Conservation (phyloP, 148 eudicot species). For the Gaultheria prostrata region DNA sequence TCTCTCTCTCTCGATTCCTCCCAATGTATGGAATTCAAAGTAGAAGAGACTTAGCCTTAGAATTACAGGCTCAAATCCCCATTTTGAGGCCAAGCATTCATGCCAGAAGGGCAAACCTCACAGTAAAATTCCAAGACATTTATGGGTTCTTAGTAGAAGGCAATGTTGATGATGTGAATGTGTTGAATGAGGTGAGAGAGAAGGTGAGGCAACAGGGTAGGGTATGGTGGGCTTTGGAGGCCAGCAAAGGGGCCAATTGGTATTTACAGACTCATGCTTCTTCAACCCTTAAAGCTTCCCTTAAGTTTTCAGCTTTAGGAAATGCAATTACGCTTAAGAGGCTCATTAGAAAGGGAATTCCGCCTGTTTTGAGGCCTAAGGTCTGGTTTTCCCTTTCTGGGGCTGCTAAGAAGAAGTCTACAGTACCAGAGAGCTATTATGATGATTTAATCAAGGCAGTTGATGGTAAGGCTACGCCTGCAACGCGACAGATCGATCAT, state of each 20-base stretch:
- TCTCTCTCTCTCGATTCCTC: background rate
- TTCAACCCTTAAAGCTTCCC: conserved; percentile 61
- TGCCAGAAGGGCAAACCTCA: conserved; percentile 87
- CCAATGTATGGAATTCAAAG: conserved; percentile 66
- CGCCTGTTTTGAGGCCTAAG: conserved; percentile 75
- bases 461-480: conserved; percentile 73
- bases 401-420: conserved; percentile 96
- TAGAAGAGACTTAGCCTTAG: conserved; percentile 49
- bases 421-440: conserved; percentile 88
- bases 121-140: conserved; percentile 86
- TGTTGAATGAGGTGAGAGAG: conserved; percentile 95
- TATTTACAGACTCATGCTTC: conserved; percentile 68
- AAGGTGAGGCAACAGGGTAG: conserved; percentile 80
- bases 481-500: conserved; percentile 96
- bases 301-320: conserved; percentile 61
- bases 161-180: conserved; percentile 97
- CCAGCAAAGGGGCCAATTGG: conserved; percentile 89
- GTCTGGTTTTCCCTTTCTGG: conserved; percentile 92
- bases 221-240: conserved; percentile 96
- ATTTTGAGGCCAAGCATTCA: conserved; percentile 88
- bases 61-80: conserved; percentile 55
- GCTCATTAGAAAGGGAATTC: conserved; percentile 87
- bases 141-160: conserved; percentile 91
- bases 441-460: conserved; percentile 71
- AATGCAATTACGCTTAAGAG: conserved; percentile 76